Conservation (phyloP, 2,329 filamentous ascomycete species). For the Beauveria sp. region DNA sequence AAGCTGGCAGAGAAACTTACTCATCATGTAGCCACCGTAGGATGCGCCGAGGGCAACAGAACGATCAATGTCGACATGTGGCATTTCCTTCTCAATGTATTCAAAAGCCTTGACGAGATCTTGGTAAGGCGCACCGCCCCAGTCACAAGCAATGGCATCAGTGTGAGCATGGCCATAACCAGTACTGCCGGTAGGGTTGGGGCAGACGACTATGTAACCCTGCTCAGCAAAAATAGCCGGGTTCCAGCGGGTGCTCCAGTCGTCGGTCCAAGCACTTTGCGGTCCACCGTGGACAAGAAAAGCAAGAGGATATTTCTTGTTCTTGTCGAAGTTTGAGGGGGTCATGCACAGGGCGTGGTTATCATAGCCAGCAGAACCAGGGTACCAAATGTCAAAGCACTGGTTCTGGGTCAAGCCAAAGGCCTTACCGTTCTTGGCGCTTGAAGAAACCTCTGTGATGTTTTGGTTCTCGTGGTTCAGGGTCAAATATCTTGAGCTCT, state of each 20-base stretch:
- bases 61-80: slow-evolving; percentile 59
- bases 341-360: slow-evolving; percentile 64
- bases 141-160: slow-evolving; percentile 70
- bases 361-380: slow-evolving; percentile 54
- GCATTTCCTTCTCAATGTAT: slow-evolving; percentile 57
- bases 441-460: slow-evolving; percentile 49
- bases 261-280: slow-evolving; percentile 66
- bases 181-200: slow-evolving; percentile 78
- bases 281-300: slow-evolving; percentile 80
- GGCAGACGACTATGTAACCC: slow-evolving; percentile 74
- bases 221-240: slow-evolving; percentile 80
- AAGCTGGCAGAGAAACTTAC: slow-evolving; percentile 28
- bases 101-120: slow-evolving; percentile 76
- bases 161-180: slow-evolving; percentile 73
- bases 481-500: slow-evolving; percentile 63
- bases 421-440: slow-evolving; percentile 55
- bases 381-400: slow-evolving; percentile 61
- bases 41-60: slow-evolving; percentile 69
- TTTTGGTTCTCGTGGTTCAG: slow-evolving; percentile 38
- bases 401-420: slow-evolving; percentile 60
- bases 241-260: slow-evolving; percentile 81
- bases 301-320: slow-evolving; percentile 69
- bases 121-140: slow-evolving; percentile 78
- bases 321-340: slow-evolving; percentile 58
- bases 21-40: slow-evolving; percentile 72